Evolutionary conservation across 2,329 filamentous ascomycete genomes (phyloP), one percentile per base, ranked within the genome.

Genomic region (Exophiala spinifera): DNA sequence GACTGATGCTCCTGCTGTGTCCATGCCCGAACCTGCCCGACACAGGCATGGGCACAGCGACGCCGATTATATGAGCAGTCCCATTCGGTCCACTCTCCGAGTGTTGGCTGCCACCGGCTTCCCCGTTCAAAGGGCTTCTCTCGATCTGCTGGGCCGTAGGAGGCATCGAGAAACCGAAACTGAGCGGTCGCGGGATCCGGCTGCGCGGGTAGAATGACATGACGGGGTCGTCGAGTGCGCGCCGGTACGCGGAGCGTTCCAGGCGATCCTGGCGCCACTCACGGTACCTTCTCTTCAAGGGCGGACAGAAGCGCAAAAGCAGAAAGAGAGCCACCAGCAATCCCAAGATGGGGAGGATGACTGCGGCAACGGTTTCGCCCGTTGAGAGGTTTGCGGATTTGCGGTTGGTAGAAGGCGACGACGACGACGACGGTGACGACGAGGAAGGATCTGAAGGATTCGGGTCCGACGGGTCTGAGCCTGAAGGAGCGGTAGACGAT

Each of bases 141-240:
- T 19, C 42, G 47, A 55, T 55, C 7, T 33, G 44, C 25, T 53
- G 55, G 25, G 44, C 20, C 17, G 42, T 21, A 11, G 28, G 8
- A 8, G 54, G 57, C 13, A 37, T 44, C 8, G 44, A 36, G 43
- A 60, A 60, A 21, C 57, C 57, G 40, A 60, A 60, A 4, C 54
- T 57, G 4, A 60, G 44, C 6, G 55, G 57, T n/a, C 54, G 51
- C 36, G 53, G 44, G 19, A 57, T 36, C 33, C 49, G 25, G 2
- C 57, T 44, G 6, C 52, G 40, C 17, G 42, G 39, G 25, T 49
- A 45, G 21, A 55, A 55, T 23, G 56, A 49, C 17, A 58, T 46
- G 15, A 61, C 23, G 0, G 61, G 58, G 20, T 61, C 61, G 46
- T 61, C 56, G 11, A 63, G 49, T 1, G 53, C 54, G 36, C 56